Evolutionary conservation across 345 rosid species (phyloP), one percentile per base, ranked within the genome.

Genomic region (Moringa oleifera): DNA sequence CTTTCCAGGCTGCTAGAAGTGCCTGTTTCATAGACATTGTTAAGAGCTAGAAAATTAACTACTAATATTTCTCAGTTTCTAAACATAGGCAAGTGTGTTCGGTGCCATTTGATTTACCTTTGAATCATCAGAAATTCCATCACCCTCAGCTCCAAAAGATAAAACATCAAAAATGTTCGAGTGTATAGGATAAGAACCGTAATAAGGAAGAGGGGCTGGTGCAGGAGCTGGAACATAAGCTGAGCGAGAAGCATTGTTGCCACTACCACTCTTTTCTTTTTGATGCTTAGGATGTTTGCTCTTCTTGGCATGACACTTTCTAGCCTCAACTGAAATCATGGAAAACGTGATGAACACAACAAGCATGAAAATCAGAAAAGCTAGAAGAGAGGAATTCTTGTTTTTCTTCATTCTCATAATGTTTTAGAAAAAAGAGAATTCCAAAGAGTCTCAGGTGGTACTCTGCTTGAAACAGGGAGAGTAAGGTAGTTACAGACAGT

Each of bases 81-180:
- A 8, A 7, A 53, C 1, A n/a, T 7, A 21, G 22, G 18, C 9
- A n/a, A 53, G 13, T 10, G 17, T 22, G 0, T 20, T 20, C 0
- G 25, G 13, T n/a, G 8, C 21, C 24, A 20, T 7, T 47, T 31
- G 10, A 6, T 51, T 22, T 62, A 74, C 87, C 89, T 73, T 47
- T 0, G 89, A 80, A 77, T 86, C 89, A 71, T 86, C 92, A 21
- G 85, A 65, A 59, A 72, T 68, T 25, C 87, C 92, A 45, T 83
- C 74, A 1, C 85, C 87, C 51, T 70, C 71, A 20, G 89, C 89
- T 63, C 85, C 89, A 51, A 77, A 86, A 0, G 87, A 79, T 57
- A 85, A 53, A 53, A 85, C 64, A 59, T 75, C 59, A 57, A 81
- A 83, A 25, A 73, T 52, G 46, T 9, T 51, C 12, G 84, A 51